Conservation (phyloP, 2,329 filamentous ascomycete genomes). For the Sporothrix pseudoabietina region DNA sequence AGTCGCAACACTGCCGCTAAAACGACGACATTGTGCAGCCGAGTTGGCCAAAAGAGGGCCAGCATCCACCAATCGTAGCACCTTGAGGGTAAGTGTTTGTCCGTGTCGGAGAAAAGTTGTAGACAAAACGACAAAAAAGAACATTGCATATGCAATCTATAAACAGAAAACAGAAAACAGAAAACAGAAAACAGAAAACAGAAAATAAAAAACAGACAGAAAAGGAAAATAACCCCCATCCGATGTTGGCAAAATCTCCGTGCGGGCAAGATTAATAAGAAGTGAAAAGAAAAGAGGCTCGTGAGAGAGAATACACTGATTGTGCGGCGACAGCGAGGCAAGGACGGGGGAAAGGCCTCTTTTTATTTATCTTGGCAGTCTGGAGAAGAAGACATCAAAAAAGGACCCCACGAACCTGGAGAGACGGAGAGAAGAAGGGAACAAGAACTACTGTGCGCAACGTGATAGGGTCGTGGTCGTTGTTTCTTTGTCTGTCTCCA, state of each 20-base stretch:
- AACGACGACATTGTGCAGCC: slow-evolving; percentile 23
- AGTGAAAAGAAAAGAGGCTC: neutral
- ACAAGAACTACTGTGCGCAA: neutral
- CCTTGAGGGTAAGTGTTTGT: neutral
- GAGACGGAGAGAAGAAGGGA: neutral
- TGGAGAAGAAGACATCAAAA: neutral
- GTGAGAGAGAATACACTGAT: neutral
- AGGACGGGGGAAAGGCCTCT: neutral
- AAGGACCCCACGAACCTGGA: neutral
- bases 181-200: neutral
- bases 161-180: neutral
- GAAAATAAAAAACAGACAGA: too few species aligned
- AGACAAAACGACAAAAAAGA: neutral
- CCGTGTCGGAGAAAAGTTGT: neutral
- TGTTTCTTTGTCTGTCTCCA: neutral
- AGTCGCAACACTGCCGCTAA: slow-evolving; percentile 14
- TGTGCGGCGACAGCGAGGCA: neutral
- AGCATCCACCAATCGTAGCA: neutral
- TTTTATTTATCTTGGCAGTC: slow-evolving; percentile 24
- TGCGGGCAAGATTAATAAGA: neutral
- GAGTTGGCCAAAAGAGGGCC: neutral
- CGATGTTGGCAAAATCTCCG: neutral
- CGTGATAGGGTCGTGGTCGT: neutral
- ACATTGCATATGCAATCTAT: slow-evolving; percentile 17
- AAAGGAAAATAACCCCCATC: neutral